phyloP scores from a whole-genome alignment of 495 filamentous ascomycete genomes.

The Penicillium macrosclerotiorum region DNA sequence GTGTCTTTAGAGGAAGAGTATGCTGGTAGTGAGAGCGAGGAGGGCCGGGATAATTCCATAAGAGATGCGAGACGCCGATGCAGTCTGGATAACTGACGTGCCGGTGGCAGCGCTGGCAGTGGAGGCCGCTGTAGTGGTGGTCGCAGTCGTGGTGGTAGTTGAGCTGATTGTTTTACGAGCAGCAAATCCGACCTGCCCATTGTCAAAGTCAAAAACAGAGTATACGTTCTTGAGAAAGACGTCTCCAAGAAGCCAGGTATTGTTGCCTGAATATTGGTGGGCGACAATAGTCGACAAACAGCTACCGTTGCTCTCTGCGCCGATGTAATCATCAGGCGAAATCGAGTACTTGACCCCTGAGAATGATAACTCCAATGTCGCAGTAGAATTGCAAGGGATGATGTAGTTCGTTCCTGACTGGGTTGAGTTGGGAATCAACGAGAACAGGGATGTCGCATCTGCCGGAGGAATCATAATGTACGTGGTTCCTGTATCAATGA shows the following conservation, averaged over 20 bases:
- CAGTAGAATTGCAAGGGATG: slow-evolving; percentile 68
- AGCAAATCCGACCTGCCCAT: slow-evolving; percentile 40
- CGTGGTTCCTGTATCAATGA: slow-evolving; percentile 81
- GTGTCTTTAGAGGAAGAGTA: slow-evolving; percentile 12
- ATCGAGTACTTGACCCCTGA: slow-evolving; percentile 61
- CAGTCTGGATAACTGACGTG: background rate
- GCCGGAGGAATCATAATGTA: slow-evolving; percentile 64
- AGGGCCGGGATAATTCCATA: slow-evolving; percentile 13
- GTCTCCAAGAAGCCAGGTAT: slow-evolving; percentile 76
- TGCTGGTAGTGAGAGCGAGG: slow-evolving; percentile 4
- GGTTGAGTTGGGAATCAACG: slow-evolving; percentile 58
- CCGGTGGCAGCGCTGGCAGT: slow-evolving; percentile 1
- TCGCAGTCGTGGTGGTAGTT: slow-evolving; percentile 1
- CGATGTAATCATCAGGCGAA: slow-evolving; percentile 67
- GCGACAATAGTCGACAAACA: slow-evolving; percentile 66
- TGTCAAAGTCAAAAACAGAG: slow-evolving; percentile 71
- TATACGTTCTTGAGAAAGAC: slow-evolving; percentile 92
- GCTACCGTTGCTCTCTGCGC: slow-evolving; percentile 34
- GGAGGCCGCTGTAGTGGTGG: slow-evolving; percentile 3
- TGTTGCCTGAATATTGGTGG: slow-evolving; percentile 43
- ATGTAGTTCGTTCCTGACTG: slow-evolving; percentile 54
- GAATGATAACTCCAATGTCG: slow-evolving; percentile 51
- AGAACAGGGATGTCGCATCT: slow-evolving; percentile 65
- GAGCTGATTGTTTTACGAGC: slow-evolving; percentile 9
- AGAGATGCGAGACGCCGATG: slow-evolving; percentile 7